Evolutionary conservation across 805 yeast genomes (phyloP), one percentile per base, ranked within the genome.

Genomic region (Metschnikowia chrysomelidarum): DNA sequence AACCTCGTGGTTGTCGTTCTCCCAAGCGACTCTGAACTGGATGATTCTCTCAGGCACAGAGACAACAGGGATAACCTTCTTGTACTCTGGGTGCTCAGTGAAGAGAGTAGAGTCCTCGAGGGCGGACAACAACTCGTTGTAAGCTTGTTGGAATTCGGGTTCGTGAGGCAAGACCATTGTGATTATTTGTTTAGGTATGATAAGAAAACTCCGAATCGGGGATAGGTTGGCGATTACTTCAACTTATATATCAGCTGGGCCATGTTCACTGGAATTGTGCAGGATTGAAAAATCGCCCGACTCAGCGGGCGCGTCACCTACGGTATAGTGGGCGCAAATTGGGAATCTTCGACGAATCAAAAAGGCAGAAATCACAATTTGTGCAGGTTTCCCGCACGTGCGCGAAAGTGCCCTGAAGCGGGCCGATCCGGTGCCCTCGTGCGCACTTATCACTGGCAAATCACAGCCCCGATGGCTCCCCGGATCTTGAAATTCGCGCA

Each of bases 61-160:
- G 46, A 89, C 85, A 47, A 91, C 88, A 40, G 91, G 87, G 46
- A 91, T 75, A 34, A 87, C 93, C 62, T 80, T 81, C 69, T 84
- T 81, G 64, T 87, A 87, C 63, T 87, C 81, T 55, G 98, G 98
- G 62, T 84, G 80, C 70, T 86, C 76, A 52, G 76, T 71, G 74
- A 93, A 91, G 47, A 91, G 75, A 49, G 95, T 84, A 28, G 98
- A 91, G 69, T 86, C 94, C 68, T 85, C 80, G 56, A 93, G 75
- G 44, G 97, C 89, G 48, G 84, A 71, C 59, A 80, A 78, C 56
- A 91, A 80, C 78, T 91, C 98, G 70, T 85, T 76, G 80, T 84
- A 87, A 56, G 98, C 98, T 79, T 91, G 98, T 71, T 89, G 89
- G 74, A 91, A 91, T 81, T 91, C 98, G 53, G 98, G 98, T 76